Percentiles rank a stretch among this genome's conserved stretches.
phyloP scores from a whole-genome alignment of 208 protist genomes.

The Phytomonas sp. region DNA sequence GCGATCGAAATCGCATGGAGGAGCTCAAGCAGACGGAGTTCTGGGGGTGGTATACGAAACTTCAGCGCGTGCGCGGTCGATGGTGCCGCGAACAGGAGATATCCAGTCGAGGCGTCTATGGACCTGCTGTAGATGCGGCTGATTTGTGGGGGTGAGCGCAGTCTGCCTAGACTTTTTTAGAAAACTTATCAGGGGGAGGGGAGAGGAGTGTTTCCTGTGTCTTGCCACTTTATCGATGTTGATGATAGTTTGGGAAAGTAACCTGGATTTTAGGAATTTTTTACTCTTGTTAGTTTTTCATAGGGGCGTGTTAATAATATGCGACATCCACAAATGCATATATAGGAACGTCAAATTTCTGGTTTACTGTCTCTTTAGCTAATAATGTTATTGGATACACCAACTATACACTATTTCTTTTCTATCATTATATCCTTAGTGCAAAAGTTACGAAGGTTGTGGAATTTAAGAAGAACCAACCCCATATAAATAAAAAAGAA shows the following conservation, averaged over 20 bases:
- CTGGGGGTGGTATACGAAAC: conserved; percentile 89
- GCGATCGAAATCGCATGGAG: conserved; percentile 61
- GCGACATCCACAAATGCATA: neutral
- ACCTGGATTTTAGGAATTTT: neutral
- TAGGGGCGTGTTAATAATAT: neutral
- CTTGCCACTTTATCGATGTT: neutral
- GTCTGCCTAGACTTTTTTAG: neutral
- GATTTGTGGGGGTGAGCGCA: conserved; percentile 81
- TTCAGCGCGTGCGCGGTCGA: conserved; percentile 83
- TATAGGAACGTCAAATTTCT: neutral
- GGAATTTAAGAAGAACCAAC: neutral
- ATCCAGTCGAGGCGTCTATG: conserved; percentile 84
- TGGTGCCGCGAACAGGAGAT: conserved; percentile 88
- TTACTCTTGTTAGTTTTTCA: neutral
- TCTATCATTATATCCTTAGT: neutral
- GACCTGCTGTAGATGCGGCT: conserved; percentile 83
- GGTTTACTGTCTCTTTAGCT: neutral
- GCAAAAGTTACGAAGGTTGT: neutral
- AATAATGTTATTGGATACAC: neutral
- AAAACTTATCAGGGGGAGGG: neutral
- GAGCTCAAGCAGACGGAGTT: conserved; percentile 76
- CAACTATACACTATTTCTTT: neutral
- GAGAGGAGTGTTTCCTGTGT: neutral
- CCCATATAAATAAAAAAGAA: neutral
- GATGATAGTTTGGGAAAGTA: neutral